A percentile compares a stretch with the other conserved stretches of the same genome.
phyloP scores from a whole-genome alignment of 2,329 filamentous ascomycete genomes.

The Fusarium praegraminearum region DNA sequence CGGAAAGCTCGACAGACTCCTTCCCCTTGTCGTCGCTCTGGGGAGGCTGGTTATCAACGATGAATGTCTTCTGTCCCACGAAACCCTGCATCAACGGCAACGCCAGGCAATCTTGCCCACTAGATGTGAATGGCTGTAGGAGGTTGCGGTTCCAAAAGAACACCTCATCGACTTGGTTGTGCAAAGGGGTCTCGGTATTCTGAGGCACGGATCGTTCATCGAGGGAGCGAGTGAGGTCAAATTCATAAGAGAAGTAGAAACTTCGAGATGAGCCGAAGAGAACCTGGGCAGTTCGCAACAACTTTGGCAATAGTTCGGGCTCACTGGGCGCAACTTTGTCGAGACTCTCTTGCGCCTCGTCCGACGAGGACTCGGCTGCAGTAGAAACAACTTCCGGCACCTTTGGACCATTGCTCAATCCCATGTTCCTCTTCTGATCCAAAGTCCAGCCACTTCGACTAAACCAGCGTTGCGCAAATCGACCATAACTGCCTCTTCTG shows the following conservation, averaged over 20 bases:
- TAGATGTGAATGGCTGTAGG: conserved; percentile 77
- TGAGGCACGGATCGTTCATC: conserved; percentile 49
- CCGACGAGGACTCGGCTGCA: conserved; percentile 29
- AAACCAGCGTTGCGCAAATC: conserved; percentile 93
- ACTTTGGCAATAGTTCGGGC: conserved; percentile 78
- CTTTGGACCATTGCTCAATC: conserved; percentile 65
- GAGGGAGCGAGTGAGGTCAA: conserved; percentile 83
- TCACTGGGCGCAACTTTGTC: conserved; percentile 44
- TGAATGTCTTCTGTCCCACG: conserved; percentile 86
- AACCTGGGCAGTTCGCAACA: conserved; percentile 85
- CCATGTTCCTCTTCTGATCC: conserved; percentile 76
- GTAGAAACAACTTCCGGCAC: conserved; percentile 32
- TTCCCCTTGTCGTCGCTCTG: conserved; percentile 62
- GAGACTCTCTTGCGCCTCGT: conserved; percentile 54
- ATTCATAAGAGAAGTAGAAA: conserved; percentile 96
- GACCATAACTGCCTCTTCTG: conserved; percentile 83
- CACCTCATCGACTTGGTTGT: conserved; percentile 77
- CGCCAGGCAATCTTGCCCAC: conserved; percentile 76
- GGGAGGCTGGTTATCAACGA: conserved; percentile 72
- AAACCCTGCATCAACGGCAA: conserved; percentile 95
- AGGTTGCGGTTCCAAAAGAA: conserved; percentile 95
- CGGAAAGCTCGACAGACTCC: conserved; percentile 61
- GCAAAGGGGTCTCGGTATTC: conserved; percentile 65
- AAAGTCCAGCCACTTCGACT: conserved; percentile 84
- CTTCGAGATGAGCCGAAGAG: conserved; percentile 85